These are phyloP conservation scores for Thermoascus crustaceus DNA, from an alignment of 2,329 filamentous ascomycete species.

Conservation along the genomic window DNA sequence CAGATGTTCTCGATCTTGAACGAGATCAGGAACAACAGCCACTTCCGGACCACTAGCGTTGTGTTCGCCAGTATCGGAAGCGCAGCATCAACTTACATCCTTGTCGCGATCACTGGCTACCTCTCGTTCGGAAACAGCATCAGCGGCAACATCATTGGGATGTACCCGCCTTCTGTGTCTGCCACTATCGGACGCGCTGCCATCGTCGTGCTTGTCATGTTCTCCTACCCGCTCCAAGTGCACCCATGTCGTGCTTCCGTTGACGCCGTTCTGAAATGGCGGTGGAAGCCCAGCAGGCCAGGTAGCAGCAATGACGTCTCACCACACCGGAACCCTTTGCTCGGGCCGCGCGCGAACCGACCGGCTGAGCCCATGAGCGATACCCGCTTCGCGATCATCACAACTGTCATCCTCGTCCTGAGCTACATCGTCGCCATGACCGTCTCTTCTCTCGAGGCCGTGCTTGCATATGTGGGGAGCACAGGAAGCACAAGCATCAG, in stretches of 20 bases:
- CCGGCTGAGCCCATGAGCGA: conserved; percentile 66
- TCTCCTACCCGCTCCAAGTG: conserved; percentile 90
- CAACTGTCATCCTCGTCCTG: conserved; percentile 72
- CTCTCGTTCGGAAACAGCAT: conserved; percentile 89
- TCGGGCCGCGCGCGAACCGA: conserved; percentile 32
- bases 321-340: conserved; percentile 36
- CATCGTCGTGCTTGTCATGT: conserved; percentile 92
- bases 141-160: conserved; percentile 84
- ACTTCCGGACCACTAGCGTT: conserved; percentile 67
- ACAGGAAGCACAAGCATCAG: conserved; percentile 93
- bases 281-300: conserved; percentile 44
- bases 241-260: conserved; percentile 94
- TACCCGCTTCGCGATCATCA: conserved; percentile 78
- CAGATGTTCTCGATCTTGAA: conserved; percentile 99
- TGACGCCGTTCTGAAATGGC: conserved; percentile 90
- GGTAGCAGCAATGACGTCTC: conserved; percentile 35
- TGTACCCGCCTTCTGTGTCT: conserved; percentile 71
- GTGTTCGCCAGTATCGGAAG: conserved; percentile 78
- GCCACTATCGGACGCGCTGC: conserved; percentile 91
- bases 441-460: conserved; percentile 78
- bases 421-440: conserved; percentile 87
- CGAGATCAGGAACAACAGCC: conserved; percentile 80
- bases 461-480: conserved; percentile 89
- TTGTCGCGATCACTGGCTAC: conserved; percentile 92
- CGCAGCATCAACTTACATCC: conserved; percentile 76